Conservation (phyloP, 2,329 filamentous ascomycete species). For the Curvularia hawaiiensis region DNA sequence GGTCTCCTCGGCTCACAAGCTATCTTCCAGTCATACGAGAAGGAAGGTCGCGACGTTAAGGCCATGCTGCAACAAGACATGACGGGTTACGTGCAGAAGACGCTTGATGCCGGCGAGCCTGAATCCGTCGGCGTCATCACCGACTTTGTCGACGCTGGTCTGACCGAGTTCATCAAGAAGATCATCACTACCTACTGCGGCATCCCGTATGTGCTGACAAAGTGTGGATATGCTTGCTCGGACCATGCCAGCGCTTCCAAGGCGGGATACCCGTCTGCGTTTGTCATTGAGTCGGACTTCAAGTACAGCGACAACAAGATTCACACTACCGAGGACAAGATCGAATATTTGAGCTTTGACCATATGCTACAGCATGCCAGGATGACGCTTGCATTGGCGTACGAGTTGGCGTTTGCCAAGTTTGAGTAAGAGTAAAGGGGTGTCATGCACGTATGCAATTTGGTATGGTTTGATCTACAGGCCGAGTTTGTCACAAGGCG, state of each 20-base stretch:
- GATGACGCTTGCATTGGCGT: slow-evolving; percentile 81
- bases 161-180: slow-evolving; percentile 90
- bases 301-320: slow-evolving; percentile 69
- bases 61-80: slow-evolving; percentile 99
- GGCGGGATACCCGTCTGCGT: slow-evolving; percentile 75
- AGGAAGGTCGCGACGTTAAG: slow-evolving; percentile 75
- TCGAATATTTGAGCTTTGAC: slow-evolving; percentile 77
- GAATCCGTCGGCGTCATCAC: slow-evolving; percentile 93
- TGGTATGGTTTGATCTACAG: background rate
- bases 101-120: slow-evolving; percentile 77
- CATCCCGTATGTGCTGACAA: slow-evolving; percentile 84
- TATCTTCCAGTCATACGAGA: slow-evolving; percentile 83
- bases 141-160: slow-evolving; percentile 80
- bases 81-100: slow-evolving; percentile 81
- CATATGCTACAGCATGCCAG: slow-evolving; percentile 92
- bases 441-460: background rate
- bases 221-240: slow-evolving; percentile 85
- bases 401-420: slow-evolving; percentile 80
- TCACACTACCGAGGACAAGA: slow-evolving; percentile 71
- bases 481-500: background rate
- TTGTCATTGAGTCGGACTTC: slow-evolving; percentile 77
- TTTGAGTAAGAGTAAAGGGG: slow-evolving; percentile 53
- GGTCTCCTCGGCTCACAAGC: slow-evolving; percentile 87
- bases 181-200: slow-evolving; percentile 86
- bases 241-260: slow-evolving; percentile 76